phyloP scores from a whole-genome alignment of 2,329 filamentous ascomycete genomes.

The Hypoxylon sp. region DNA sequence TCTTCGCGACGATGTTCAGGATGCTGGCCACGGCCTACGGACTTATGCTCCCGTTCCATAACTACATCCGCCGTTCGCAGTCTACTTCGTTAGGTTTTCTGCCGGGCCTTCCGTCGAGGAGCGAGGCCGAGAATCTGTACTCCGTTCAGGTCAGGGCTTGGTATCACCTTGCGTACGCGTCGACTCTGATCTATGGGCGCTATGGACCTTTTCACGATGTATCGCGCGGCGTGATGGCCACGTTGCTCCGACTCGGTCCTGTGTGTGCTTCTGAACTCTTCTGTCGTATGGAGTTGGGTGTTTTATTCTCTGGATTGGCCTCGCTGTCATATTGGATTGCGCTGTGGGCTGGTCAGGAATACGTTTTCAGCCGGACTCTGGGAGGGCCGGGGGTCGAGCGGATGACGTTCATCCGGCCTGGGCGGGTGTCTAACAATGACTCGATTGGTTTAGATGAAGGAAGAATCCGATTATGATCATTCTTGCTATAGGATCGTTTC shows the following conservation, averaged over 20 bases:
- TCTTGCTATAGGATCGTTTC: background rate
- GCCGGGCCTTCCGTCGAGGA: too few relatives aligned
- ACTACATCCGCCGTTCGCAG: background rate
- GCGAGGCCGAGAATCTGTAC: background rate
- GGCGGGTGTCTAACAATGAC: slow-evolving; percentile 7
- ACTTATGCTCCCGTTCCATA: background rate
- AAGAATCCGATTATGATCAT: slow-evolving; percentile 26
- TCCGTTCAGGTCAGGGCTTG: background rate
- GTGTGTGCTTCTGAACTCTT: background rate
- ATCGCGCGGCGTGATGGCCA: background rate
- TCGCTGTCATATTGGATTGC: slow-evolving; percentile 20
- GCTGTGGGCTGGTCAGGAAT: slow-evolving; percentile 10
- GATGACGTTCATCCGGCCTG: slow-evolving; percentile 22
- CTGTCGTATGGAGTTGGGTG: slow-evolving; percentile 6
- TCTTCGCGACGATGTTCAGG: background rate
- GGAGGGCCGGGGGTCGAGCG: slow-evolving; percentile 34
- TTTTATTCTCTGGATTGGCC: slow-evolving; percentile 4
- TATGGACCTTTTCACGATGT: background rate
- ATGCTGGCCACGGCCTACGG: background rate
- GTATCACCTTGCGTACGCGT: slow-evolving; percentile 16
- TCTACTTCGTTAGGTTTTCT: background rate
- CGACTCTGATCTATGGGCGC: background rate
- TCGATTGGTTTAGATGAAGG: slow-evolving; percentile 20
- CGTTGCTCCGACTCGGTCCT: background rate
- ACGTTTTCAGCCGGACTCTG: slow-evolving; percentile 25